phyloP scores from a whole-genome alignment of 164 flowering plant species.

The Vitis amurensis region DNA sequence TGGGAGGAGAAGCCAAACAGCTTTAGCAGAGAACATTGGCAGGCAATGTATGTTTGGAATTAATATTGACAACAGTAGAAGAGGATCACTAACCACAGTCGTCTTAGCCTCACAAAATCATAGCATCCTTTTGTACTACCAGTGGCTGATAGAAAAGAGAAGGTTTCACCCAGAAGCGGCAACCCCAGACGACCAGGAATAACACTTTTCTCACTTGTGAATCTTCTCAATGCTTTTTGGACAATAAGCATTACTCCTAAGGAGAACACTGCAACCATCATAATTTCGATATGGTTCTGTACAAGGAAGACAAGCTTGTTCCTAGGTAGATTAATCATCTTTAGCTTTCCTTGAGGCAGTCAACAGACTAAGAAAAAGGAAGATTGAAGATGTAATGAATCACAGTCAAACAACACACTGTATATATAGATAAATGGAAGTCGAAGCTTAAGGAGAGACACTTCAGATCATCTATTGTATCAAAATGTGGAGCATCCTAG shows the following conservation, averaged over 20 bases:
- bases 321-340: conserved; percentile 13
- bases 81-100: conserved; percentile 29
- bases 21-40: too few species aligned
- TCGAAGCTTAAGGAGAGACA: too few species aligned
- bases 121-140: conserved; percentile 49
- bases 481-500: neutral
- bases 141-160: conserved; percentile 42
- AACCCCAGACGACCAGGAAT: conserved; percentile 46
- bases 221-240: conserved; percentile 13
- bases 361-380: neutral
- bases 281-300: neutral
- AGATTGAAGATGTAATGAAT: neutral
- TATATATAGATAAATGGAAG: too few species aligned
- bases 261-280: conserved; percentile 11
- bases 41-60: too few species aligned
- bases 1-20: neutral
- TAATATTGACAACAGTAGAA: too few species aligned
- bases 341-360: neutral
- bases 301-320: conserved; percentile 7
- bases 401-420: too few species aligned
- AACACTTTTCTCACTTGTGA: neutral
- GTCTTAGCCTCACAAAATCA: conserved; percentile 41
- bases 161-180: conserved; percentile 47
- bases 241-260: conserved; percentile 4
- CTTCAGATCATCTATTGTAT: too few species aligned